Evolutionary conservation across 768 basidiomycete species (phyloP).

Genomic region (Sporobolomyces phaffii): DNA sequence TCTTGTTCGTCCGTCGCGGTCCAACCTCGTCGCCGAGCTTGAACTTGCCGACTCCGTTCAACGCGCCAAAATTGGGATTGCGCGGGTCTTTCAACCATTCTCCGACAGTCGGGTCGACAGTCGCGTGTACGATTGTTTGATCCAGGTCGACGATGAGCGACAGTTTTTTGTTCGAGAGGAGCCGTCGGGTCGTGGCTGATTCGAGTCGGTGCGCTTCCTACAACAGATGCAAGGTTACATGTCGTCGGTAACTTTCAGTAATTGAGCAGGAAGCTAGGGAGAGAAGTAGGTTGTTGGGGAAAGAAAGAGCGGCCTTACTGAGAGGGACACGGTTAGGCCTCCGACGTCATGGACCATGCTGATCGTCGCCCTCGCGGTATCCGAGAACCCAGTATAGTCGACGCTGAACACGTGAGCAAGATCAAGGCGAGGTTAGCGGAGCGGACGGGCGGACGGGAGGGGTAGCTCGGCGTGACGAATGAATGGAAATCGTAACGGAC

Average conservation of each 20-base stretch:
- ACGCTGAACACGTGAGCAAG: conserved; percentile 49
- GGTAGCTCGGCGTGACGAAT: no score
- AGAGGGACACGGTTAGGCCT: conserved; percentile 29
- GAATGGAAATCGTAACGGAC: no score
- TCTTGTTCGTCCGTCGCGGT: conserved; percentile 42
- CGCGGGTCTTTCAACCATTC: conserved; percentile 84
- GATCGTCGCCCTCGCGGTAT: conserved; percentile 77
- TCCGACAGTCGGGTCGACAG: conserved; percentile 94
- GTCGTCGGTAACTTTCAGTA: no score
- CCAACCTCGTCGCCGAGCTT: conserved; percentile 72
- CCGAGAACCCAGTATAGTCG: conserved; percentile 83
- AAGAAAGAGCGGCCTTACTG: no score
- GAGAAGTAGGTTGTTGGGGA: no score
- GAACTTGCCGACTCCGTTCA: conserved; percentile 86
- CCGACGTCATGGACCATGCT: conserved; percentile 86
- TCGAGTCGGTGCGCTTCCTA: conserved; percentile 83
- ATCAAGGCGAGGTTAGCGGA: neutral
- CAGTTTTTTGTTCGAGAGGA: conserved; percentile 69
- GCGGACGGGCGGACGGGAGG: neutral
- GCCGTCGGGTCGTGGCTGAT: conserved; percentile 68
- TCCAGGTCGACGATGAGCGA: conserved; percentile 97
- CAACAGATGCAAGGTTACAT: neutral
- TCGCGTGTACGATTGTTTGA: conserved; percentile 97
- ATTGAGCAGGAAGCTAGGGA: no score
- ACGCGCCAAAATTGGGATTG: conserved; percentile 88